phyloP scores from a whole-genome alignment of 2,329 filamentous ascomycete genomes.

The Raffaelea ambrosiae region DNA sequence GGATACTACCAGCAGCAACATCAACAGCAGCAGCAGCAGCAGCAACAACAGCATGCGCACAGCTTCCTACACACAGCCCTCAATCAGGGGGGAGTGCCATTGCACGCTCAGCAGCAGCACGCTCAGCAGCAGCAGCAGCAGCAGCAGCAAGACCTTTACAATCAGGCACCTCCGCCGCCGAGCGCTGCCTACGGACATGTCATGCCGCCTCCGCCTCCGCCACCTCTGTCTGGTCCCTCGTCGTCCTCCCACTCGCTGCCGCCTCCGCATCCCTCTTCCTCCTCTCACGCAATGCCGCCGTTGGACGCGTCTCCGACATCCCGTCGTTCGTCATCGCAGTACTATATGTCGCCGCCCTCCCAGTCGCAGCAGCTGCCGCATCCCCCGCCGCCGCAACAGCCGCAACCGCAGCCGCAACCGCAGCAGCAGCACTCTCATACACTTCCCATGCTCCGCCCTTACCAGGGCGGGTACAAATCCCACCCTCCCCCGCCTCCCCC shows the following conservation, averaged over 20 bases:
- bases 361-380: neutral
- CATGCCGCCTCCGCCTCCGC: neutral
- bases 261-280: too few species aligned
- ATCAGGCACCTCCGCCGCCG: neutral
- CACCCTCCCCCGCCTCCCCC: neutral
- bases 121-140: neutral
- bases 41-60: slow-evolving; percentile 6
- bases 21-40: slow-evolving; percentile 1
- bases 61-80: slow-evolving; percentile 11
- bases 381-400: neutral
- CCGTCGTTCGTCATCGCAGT: neutral
- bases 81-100: slow-evolving; percentile 2
- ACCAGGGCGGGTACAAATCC: neutral
- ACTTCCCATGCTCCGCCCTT: neutral
- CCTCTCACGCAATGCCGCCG: neutral
- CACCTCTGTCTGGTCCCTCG: neutral
- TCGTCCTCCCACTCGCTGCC: too few species aligned
- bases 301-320: neutral
- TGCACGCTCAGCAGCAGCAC: neutral
- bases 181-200: neutral
- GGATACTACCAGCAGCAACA: neutral
- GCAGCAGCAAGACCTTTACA: neutral
- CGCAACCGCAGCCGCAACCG: neutral
- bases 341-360: neutral
- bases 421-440: neutral